Evolutionary conservation across 148 eudicot species (phyloP).

Genomic region (Bassia scoparia): DNA sequence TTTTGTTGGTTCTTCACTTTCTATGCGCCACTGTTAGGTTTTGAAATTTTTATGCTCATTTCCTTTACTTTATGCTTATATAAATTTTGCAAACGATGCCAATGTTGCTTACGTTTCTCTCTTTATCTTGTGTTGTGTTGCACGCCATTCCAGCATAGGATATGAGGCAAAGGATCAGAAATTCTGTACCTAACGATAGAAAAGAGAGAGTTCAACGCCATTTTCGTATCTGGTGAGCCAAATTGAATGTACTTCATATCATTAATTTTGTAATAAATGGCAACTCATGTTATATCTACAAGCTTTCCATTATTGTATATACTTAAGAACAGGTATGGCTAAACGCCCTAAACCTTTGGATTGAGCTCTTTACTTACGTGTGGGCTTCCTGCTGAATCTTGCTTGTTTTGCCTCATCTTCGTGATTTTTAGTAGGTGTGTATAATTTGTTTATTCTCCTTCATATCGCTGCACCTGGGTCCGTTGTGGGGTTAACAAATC

Average conservation of each 20-base stretch:
- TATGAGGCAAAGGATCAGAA: background rate
- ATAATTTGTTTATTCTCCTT: background rate
- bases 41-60: background rate
- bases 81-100: background rate
- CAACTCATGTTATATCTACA: too few species aligned
- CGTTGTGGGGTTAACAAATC: background rate
- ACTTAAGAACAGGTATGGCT: too few species aligned
- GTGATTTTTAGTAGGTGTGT: background rate
- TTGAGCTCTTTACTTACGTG: background rate
- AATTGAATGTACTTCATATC: too few species aligned
- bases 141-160: background rate
- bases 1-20: conserved; percentile 17
- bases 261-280: too few species aligned
- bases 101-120: background rate
- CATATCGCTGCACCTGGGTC: background rate
- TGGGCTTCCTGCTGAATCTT: background rate
- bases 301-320: too few species aligned
- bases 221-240: background rate
- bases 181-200: background rate
- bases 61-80: conserved; percentile 8
- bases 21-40: conserved; percentile 13
- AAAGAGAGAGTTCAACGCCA: background rate
- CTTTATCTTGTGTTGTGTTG: background rate
- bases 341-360: too few species aligned
- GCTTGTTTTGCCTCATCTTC: background rate